Evolutionary conservation across 257 asterid species (phyloP).

Genomic region (Scutellaria barbata): DNA sequence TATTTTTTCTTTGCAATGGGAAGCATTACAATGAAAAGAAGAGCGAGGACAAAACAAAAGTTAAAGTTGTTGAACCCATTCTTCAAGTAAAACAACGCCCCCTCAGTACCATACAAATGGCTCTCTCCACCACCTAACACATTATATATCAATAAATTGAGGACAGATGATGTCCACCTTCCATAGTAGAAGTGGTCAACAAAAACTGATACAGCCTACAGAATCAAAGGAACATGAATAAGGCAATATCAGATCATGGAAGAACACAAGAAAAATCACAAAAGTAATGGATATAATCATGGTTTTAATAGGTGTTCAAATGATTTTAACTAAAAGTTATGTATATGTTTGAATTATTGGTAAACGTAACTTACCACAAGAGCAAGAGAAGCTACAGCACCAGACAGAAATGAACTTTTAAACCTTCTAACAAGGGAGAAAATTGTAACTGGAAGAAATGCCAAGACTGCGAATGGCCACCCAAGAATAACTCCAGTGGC

Average conservation of each 20-base stretch:
- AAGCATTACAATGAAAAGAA: slow-evolving; percentile 71
- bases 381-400: slow-evolving; percentile 61
- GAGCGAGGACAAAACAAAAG: slow-evolving; percentile 85
- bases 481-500: slow-evolving; percentile 94
- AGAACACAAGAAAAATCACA: slow-evolving; percentile 16
- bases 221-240: slow-evolving; percentile 34
- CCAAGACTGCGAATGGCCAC: slow-evolving; percentile 97
- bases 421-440: slow-evolving; percentile 69
- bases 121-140: slow-evolving; percentile 98
- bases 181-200: slow-evolving; percentile 81
- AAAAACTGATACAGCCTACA: slow-evolving; percentile 71
- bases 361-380: slow-evolving; percentile 62
- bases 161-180: slow-evolving; percentile 91
- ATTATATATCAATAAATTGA: slow-evolving; percentile 84
- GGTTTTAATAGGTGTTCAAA: slow-evolving; percentile 9
- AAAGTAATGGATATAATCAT: slow-evolving; percentile 19
- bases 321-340: background rate
- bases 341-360: slow-evolving; percentile 21
- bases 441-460: slow-evolving; percentile 88
- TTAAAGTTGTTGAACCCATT: slow-evolving; percentile 96
- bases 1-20: slow-evolving; percentile 84
- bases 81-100: slow-evolving; percentile 77
- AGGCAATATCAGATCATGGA: slow-evolving; percentile 26
- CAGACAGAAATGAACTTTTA: slow-evolving; percentile 69
- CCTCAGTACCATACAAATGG: slow-evolving; percentile 93